Evolutionary conservation across 2,329 filamentous ascomycete species (phyloP).

Genomic region (Cladosporium velox): DNA sequence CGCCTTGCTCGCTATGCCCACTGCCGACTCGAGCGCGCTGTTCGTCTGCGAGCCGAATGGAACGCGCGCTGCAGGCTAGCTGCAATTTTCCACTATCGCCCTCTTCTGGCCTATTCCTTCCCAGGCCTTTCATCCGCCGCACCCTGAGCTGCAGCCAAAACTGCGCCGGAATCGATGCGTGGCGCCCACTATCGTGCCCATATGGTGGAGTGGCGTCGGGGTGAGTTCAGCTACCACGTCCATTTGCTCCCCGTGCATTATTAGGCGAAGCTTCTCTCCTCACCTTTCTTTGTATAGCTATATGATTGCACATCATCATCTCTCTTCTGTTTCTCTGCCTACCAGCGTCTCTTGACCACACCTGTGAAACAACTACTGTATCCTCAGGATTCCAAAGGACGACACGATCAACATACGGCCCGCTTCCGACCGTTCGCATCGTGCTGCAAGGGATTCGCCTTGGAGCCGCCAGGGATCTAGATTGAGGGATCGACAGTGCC

Average conservation of each 20-base stretch:
- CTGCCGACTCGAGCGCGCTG: constrained; percentile 10
- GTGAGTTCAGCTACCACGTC: constrained; percentile 13
- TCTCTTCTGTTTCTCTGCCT: constrained; percentile 12
- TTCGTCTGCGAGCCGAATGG: constrained; percentile 10
- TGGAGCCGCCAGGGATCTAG: constrained; percentile 19
- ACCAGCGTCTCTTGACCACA: constrained; percentile 4
- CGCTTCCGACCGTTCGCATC: constrained; percentile 22
- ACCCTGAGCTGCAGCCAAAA: constrained; percentile 8
- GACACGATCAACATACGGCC: constrained; percentile 24
- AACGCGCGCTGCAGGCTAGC: not conserved
- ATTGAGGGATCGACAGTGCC: constrained; percentile 20
- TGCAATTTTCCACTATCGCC: not conserved
- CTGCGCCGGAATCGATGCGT: constrained; percentile 7
- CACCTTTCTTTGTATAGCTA: constrained; percentile 15
- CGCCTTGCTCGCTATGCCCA: constrained; percentile 8
- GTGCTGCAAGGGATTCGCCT: constrained; percentile 26
- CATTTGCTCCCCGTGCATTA: constrained; percentile 15
- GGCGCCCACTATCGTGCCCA: constrained; percentile 16
- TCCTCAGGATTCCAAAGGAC: constrained; percentile 20
- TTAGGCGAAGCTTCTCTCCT: constrained; percentile 17
- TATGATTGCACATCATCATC: constrained; percentile 27
- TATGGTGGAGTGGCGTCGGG: constrained; percentile 16
- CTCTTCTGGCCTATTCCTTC: not conserved
- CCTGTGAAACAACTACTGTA: constrained; percentile 17
- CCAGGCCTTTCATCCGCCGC: not conserved